Evolutionary conservation across 257 asterid species (phyloP).

Genomic region (Solanum piurae): DNA sequence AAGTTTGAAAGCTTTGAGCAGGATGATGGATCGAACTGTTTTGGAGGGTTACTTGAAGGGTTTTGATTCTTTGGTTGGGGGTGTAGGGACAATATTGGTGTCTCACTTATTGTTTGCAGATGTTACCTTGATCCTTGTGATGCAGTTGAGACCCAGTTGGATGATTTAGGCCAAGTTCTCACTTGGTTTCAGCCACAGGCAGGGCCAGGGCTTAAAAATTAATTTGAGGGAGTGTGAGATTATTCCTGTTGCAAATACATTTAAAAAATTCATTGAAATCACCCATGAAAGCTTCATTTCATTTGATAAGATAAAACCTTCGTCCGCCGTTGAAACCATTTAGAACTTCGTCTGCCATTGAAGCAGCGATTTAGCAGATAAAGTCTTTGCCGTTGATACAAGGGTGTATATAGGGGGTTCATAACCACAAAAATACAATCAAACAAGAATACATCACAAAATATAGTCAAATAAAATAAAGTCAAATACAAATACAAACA

Average conservation of each 20-base stretch:
- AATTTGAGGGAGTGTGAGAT: neutral
- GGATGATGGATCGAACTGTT: neutral
- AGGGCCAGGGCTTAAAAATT: neutral
- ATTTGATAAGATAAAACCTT: neutral
- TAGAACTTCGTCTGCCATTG: neutral
- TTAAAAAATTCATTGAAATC: neutral
- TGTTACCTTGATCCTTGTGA: neutral
- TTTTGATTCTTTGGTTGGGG: neutral
- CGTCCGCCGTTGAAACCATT: neutral
- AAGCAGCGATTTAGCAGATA: neutral
- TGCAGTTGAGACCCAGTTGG: neutral
- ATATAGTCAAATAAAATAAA: neutral
- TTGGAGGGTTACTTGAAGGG: neutral
- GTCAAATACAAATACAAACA: neutral
- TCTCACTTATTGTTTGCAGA: neutral
- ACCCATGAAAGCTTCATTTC: neutral
- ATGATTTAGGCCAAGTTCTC: neutral
- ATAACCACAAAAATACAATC: neutral
- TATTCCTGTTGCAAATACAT: neutral
- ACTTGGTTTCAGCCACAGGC: neutral
- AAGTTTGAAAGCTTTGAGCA: neutral
- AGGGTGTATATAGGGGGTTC: neutral
- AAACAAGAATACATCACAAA: neutral
- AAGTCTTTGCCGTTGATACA: neutral
- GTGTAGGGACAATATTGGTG: neutral